These are phyloP conservation scores for Epichloe sibirici DNA, from an alignment of 2,329 filamentous ascomycete genomes.

Conservation along the genomic window DNA sequence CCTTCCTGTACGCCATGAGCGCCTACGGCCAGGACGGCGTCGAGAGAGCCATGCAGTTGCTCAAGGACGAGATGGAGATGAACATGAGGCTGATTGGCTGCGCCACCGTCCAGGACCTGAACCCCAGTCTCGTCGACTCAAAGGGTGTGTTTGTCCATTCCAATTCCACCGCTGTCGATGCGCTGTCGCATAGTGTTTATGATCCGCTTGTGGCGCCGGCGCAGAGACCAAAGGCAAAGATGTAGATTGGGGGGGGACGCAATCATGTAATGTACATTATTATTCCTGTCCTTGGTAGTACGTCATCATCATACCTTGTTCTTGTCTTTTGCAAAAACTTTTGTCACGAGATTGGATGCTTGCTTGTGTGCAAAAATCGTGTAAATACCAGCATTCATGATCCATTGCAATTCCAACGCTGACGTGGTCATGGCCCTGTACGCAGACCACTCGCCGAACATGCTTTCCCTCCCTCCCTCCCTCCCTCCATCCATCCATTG, in stretches of 20 bases:
- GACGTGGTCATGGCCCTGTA: too few relatives aligned
- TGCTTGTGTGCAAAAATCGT: too few relatives aligned
- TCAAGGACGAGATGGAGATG: slow-evolving; percentile 98
- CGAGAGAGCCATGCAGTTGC: slow-evolving; percentile 79
- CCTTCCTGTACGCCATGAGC: slow-evolving; percentile 94
- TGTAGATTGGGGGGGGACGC: slow-evolving; percentile 13
- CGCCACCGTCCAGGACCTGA: slow-evolving; percentile 61
- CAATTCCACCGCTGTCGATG: slow-evolving; percentile 35
- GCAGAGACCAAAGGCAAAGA: slow-evolving; percentile 40
- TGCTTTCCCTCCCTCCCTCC: too few relatives aligned
- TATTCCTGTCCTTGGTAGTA: too few relatives aligned
- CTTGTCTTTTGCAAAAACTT: too few relatives aligned
- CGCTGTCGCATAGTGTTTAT: slow-evolving; percentile 36
- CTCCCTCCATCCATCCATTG: too few relatives aligned
- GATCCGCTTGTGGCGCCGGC: slow-evolving; percentile 40
- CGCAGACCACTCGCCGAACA: too few relatives aligned
- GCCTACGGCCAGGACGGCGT: slow-evolving; percentile 81
- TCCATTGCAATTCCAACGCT: too few relatives aligned
- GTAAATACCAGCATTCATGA: too few relatives aligned
- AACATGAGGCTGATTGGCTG: slow-evolving; percentile 92
- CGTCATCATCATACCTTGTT: too few relatives aligned
- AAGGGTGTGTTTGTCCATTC: slow-evolving; percentile 50
- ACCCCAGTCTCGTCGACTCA: slow-evolving; percentile 68
- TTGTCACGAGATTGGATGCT: too few relatives aligned
- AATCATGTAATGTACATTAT: too few relatives aligned